A percentile compares a stretch with the other conserved stretches of the same genome.
These are phyloP conservation scores for Dinochytrium kinnereticum DNA, from an alignment of 371 early-diverging fungal genomes.

Conservation along the genomic window DNA sequence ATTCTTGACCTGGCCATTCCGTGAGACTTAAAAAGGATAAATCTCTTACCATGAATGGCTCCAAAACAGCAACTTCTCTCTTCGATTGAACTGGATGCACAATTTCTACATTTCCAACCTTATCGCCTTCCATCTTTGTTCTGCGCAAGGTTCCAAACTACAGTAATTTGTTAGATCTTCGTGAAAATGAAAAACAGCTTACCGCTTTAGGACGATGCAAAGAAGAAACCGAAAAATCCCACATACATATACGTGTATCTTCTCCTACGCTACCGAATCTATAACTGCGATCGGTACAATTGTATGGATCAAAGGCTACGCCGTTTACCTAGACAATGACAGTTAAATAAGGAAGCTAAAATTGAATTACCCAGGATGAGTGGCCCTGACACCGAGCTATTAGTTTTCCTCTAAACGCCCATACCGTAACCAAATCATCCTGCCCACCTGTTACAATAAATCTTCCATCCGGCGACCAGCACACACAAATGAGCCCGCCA, in stretches of 20 bases:
- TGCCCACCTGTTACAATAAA: constrained; percentile 91
- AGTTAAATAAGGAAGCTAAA: background rate
- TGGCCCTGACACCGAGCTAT: constrained; percentile 94
- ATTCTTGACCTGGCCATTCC: constrained; percentile 58
- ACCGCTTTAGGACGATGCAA: constrained; percentile 61
- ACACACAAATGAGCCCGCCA: constrained; percentile 83
- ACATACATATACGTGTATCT: constrained; percentile 81
- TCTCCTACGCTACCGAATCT: constrained; percentile 92
- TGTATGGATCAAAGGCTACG: constrained; percentile 90
- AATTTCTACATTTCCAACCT: background rate
- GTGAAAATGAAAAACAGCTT: background rate
- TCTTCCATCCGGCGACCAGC: constrained; percentile 92
- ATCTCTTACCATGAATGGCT: constrained; percentile 69
- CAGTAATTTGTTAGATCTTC: background rate
- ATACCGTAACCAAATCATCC: constrained; percentile 94
- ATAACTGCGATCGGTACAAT: constrained; percentile 81
- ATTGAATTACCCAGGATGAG: constrained; percentile 77
- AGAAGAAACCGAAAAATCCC: constrained; percentile 89
- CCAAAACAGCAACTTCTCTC: constrained; percentile 76
- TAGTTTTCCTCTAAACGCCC: constrained; percentile 77
- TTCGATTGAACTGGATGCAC: constrained; percentile 70
- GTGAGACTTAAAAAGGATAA: background rate
- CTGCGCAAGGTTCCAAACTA: constrained; percentile 28
- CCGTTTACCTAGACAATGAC: constrained; percentile 64
- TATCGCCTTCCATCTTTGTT: constrained; percentile 30